These are phyloP conservation scores for Populus hybrid DNA, from an alignment of 441 rosid genomes.

Conservation along the genomic window DNA sequence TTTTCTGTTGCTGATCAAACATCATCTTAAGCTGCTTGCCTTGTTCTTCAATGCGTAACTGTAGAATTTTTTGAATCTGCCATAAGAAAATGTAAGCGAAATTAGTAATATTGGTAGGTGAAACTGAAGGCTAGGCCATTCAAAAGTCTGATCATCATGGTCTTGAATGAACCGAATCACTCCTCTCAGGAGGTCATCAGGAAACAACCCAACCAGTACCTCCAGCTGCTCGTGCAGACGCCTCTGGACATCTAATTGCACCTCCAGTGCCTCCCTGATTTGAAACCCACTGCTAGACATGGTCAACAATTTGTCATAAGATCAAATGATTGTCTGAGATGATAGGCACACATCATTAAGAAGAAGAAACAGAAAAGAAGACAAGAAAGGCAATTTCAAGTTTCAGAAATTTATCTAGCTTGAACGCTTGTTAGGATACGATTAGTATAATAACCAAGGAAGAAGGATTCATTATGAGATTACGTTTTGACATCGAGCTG, in stretches of 20 bases:
- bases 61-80: slow-evolving; percentile 76
- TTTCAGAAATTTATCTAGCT: neutral
- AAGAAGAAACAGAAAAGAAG: neutral
- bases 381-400: neutral
- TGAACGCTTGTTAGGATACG: neutral
- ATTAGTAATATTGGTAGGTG: neutral
- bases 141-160: neutral
- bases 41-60: slow-evolving; percentile 80
- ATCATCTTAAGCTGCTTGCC: slow-evolving; percentile 70
- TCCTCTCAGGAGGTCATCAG: neutral
- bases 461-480: neutral
- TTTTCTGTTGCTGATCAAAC: slow-evolving; percentile 69
- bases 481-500: slow-evolving; percentile 62
- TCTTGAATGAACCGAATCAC: neutral
- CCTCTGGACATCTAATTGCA: slow-evolving; percentile 83
- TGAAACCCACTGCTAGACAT: slow-evolving; percentile 51
- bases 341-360: neutral
- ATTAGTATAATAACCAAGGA: neutral
- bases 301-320: slow-evolving; percentile 7
- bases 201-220: slow-evolving; percentile 34
- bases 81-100: neutral
- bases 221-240: slow-evolving; percentile 87
- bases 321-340: neutral
- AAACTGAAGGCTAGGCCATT: neutral
- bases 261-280: slow-evolving; percentile 69